Evolutionary conservation across 2,329 filamentous ascomycete genomes (phyloP).

Genomic region (Fusarium sp.): DNA sequence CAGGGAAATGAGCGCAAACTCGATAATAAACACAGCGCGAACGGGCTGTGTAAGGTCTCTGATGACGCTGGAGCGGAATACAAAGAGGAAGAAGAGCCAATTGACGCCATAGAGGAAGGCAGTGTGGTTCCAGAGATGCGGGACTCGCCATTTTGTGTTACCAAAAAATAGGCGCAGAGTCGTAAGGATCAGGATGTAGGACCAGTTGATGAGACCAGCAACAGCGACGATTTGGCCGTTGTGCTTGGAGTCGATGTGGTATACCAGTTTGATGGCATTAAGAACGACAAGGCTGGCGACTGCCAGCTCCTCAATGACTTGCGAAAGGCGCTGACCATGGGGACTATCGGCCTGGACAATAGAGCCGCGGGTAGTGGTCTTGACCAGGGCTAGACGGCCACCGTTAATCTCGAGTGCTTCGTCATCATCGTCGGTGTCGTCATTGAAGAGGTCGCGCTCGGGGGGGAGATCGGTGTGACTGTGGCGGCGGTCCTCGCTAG

Average conservation of each 20-base stretch:
- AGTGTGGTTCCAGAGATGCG: slow-evolving; percentile 92
- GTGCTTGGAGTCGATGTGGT: slow-evolving; percentile 64
- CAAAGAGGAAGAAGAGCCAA: slow-evolving; percentile 79
- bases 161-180: slow-evolving; percentile 76
- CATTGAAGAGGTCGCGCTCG: slow-evolving; percentile 48
- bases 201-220: slow-evolving; percentile 78
- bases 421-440: slow-evolving; percentile 68
- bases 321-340: slow-evolving; percentile 74
- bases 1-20: slow-evolving; percentile 80
- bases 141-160: slow-evolving; percentile 73
- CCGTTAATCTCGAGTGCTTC: slow-evolving; percentile 66
- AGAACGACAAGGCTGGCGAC: slow-evolving; percentile 77
- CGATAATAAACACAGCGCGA: slow-evolving; percentile 73
- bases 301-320: slow-evolving; percentile 79
- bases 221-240: slow-evolving; percentile 70
- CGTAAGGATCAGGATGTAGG: slow-evolving; percentile 81
- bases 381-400: slow-evolving; percentile 67
- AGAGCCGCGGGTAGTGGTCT: slow-evolving; percentile 71
- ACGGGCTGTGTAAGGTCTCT: slow-evolving; percentile 70
- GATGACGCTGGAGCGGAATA: slow-evolving; percentile 88
- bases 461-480: slow-evolving; percentile 65
- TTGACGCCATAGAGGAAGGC: slow-evolving; percentile 82
- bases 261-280: slow-evolving; percentile 72
- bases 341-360: slow-evolving; percentile 81
- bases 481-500: slow-evolving; percentile 54